Percentiles rank a stretch among this genome's conserved stretches.
Evolutionary conservation across 1,284 basidiomycete species (phyloP).

Genomic region (Vanrija sp.): DNA sequence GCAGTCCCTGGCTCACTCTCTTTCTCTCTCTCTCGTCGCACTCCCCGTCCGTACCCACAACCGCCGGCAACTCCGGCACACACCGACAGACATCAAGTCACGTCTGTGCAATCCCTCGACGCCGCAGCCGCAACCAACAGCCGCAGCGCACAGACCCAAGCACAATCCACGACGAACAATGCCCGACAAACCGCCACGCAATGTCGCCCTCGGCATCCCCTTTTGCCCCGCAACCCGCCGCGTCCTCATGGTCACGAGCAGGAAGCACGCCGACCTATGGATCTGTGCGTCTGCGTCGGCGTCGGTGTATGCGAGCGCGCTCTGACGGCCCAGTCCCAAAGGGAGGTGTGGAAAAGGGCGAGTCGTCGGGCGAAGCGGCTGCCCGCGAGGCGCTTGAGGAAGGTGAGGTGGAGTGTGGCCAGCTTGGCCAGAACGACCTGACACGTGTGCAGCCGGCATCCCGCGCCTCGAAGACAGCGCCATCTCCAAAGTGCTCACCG

Average conservation of each 20-base stretch:
- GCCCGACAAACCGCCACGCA: conserved; percentile 20
- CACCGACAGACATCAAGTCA: too few relatives aligned
- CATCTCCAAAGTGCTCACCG: conserved; percentile 4
- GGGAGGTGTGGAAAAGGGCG: conserved; percentile 44
- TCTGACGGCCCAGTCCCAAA: conserved; percentile 36
- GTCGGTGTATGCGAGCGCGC: neutral
- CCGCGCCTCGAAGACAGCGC: neutral
- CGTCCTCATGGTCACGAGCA: conserved; percentile 42
- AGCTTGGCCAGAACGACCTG: neutral
- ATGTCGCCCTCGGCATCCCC: conserved; percentile 42
- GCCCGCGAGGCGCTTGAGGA: conserved; percentile 47
- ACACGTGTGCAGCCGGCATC: conserved; percentile 4
- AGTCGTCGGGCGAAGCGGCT: conserved; percentile 41
- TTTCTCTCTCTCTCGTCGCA: too few relatives aligned
- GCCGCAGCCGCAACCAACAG: too few relatives aligned
- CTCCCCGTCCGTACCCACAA: too few relatives aligned
- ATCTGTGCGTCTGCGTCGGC: conserved; percentile 33
- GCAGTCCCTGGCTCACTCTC: too few relatives aligned
- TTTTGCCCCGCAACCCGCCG: conserved; percentile 24
- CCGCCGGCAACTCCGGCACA: too few relatives aligned
- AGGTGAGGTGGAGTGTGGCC: conserved; percentile 23
- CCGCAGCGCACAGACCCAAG: too few relatives aligned
- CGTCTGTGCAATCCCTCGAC: too few relatives aligned
- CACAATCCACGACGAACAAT: neutral
- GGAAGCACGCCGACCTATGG: conserved; percentile 42